Evolutionary conservation across 1,284 basidiomycete species (phyloP), one percentile per base, ranked within the genome.

Genomic region (Fomes fomentarius): DNA sequence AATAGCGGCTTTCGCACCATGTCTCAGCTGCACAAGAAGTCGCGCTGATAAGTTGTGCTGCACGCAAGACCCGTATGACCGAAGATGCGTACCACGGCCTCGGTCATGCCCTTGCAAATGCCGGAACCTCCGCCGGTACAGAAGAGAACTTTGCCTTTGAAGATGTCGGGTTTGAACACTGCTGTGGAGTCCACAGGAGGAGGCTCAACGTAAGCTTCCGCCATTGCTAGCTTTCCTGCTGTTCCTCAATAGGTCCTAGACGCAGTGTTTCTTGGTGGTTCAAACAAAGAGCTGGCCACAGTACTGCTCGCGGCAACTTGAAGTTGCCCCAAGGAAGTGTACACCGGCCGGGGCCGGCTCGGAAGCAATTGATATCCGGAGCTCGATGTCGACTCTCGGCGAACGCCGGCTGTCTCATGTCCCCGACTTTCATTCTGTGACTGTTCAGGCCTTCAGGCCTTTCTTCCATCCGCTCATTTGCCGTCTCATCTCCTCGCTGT

Each of bases 141-240:
- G 75, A 98, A 96, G 17, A 96, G 80, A 12, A 98, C 94, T 71
- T 96, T 97, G 64, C 92, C 94, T 62, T 87, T 84, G 82, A 97
- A 97, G 35, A 97, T 79, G 64, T 93, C 87, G 3, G 77, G 68
- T 63, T 84, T 85, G 80, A 96, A 97, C 40, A 90, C 77, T 26
- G 79, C 66, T 0, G 76, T 80, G 1, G 89, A 89, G 56, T 75
- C 73, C 25, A 74, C 72, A 10, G 80, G 66, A 1, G 83, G 79
- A 21, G 75, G 59, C 47, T 61, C 59, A 34, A 61, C 39, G 22
- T 58, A 55, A 6, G 25, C 26, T 11, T 50, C 47, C 4, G 53
- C 21, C 59, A 61, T 71, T 69, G 54, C 14, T 40, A 12, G 22
- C 5, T 12, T 12, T 40, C 3, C 19, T 10, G 10, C 19, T 24